phyloP scores from a whole-genome alignment of 169 alveolate genomes.

The Neospora caninum region DNA sequence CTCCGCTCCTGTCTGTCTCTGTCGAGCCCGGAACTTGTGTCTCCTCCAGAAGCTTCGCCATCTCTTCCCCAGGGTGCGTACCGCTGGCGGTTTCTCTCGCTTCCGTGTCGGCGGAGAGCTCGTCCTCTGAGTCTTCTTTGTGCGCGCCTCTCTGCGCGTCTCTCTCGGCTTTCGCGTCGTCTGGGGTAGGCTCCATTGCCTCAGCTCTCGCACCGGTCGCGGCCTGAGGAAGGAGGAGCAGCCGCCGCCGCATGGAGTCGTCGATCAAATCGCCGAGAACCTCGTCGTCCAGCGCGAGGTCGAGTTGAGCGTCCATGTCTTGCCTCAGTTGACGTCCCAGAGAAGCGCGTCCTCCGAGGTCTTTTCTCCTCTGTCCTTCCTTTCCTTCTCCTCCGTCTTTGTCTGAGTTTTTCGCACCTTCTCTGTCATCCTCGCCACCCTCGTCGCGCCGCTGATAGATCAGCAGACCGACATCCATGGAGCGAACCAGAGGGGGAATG shows the following conservation, averaged over 20 bases:
- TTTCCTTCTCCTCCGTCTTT: not conserved
- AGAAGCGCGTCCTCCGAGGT: not conserved
- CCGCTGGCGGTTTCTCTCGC: not conserved
- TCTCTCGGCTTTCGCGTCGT: not conserved
- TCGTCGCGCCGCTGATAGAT: not conserved
- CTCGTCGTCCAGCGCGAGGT: not conserved
- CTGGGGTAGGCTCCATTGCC: not conserved
- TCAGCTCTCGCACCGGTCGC: not conserved
- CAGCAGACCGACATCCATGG: constrained; percentile 6
- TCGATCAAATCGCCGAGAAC: not conserved
- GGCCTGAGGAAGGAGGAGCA: not conserved
- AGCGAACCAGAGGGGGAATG: not conserved
- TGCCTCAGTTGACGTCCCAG: not conserved
- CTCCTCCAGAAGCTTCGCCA: not conserved
- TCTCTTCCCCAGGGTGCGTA: too few species aligned
- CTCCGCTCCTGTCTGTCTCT: not conserved
- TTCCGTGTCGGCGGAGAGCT: not conserved
- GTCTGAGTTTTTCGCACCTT: not conserved
- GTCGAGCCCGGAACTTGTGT: not conserved
- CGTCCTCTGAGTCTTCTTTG: not conserved
- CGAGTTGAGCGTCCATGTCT: not conserved
- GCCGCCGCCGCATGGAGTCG: constrained; percentile 11
- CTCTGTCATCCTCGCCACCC: not conserved
- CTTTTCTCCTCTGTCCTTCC: not conserved
- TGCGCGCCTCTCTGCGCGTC: not conserved